These are phyloP conservation scores for Pythium vanterpoolii DNA, from an alignment of 352 stramenopile genomes.

Conservation along the genomic window DNA sequence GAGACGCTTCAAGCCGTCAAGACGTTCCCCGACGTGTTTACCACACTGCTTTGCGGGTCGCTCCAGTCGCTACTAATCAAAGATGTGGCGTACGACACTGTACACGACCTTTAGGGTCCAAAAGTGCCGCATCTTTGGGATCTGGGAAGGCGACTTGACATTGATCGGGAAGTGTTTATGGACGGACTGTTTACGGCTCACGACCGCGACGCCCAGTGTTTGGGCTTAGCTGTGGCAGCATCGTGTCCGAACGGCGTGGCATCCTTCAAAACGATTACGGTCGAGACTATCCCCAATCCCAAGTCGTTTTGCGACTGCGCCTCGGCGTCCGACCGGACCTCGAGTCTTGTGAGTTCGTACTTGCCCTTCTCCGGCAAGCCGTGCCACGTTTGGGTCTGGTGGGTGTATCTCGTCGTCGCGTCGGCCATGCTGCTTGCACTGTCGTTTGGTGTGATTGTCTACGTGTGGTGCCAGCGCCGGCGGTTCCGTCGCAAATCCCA, in stretches of 20 bases:
- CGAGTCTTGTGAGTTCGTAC: slow-evolving; percentile 57
- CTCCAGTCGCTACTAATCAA: slow-evolving; percentile 56
- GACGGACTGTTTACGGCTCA: slow-evolving; percentile 80
- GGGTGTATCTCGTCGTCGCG: slow-evolving; percentile 82
- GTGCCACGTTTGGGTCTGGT: slow-evolving; percentile 88
- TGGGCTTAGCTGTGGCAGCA: slow-evolving; percentile 63
- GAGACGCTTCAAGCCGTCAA: slow-evolving; percentile 39
- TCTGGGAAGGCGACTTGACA: slow-evolving; percentile 73
- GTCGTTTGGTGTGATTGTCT: slow-evolving; percentile 42
- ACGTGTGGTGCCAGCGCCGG: slow-evolving; percentile 48
- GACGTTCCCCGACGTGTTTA: slow-evolving; percentile 55
- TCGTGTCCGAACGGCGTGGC: slow-evolving; percentile 71
- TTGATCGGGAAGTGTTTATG: slow-evolving; percentile 85
- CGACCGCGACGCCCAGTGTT: slow-evolving; percentile 46
- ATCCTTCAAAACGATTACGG: slow-evolving; percentile 61
- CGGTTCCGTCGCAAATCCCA: slow-evolving; percentile 45
- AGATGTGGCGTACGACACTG: slow-evolving; percentile 37
- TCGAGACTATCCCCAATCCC: slow-evolving; percentile 32
- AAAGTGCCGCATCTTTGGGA: slow-evolving; percentile 72
- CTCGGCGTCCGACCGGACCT: slow-evolving; percentile 48
- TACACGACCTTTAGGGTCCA: slow-evolving; percentile 40
- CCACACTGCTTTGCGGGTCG: slow-evolving; percentile 70
- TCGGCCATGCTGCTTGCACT: slow-evolving; percentile 51
- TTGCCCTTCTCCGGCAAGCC: slow-evolving; percentile 57
- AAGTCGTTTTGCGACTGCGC: slow-evolving; percentile 67